Conservation (phyloP, 805 yeast species). For the Saccharomyces mikatae region DNA sequence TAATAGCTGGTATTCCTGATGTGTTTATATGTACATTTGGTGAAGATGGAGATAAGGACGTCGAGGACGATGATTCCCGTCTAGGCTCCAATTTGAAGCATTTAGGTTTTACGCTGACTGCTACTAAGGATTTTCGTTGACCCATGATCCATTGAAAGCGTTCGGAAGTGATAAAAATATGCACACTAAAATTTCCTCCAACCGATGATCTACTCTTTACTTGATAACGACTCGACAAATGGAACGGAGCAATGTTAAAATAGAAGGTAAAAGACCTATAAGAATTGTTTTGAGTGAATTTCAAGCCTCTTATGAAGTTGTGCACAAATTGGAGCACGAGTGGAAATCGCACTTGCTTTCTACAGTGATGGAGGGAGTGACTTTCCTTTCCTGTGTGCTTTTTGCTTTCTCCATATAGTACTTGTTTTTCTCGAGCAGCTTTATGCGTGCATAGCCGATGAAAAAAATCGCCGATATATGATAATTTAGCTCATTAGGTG, state of each 20-base stretch:
- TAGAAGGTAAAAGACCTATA: neutral
- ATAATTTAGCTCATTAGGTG: neutral
- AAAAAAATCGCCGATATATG: neutral
- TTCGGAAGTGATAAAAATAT: neutral
- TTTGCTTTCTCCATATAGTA: neutral
- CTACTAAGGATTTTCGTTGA: neutral
- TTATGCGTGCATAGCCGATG: neutral
- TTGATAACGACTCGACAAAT: neutral
- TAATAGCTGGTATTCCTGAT: neutral
- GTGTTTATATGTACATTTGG: neutral
- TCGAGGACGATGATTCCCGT: neutral
- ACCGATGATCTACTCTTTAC: neutral
- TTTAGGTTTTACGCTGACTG: neutral
- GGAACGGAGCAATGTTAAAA: neutral
- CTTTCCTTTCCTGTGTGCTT: neutral
- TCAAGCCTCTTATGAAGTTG: neutral
- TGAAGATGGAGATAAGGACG: neutral
- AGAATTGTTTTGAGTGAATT: neutral
- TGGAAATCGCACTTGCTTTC: neutral
- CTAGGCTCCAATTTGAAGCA: neutral
- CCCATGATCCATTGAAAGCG: neutral
- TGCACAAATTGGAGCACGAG: neutral
- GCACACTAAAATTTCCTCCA: neutral
- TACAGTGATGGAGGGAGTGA: neutral
- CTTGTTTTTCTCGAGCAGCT: neutral